Evolutionary conservation across 108 stramenopile species (phyloP), one percentile per base, ranked within the genome.

Genomic region (Nannochloropsis salina): DNA sequence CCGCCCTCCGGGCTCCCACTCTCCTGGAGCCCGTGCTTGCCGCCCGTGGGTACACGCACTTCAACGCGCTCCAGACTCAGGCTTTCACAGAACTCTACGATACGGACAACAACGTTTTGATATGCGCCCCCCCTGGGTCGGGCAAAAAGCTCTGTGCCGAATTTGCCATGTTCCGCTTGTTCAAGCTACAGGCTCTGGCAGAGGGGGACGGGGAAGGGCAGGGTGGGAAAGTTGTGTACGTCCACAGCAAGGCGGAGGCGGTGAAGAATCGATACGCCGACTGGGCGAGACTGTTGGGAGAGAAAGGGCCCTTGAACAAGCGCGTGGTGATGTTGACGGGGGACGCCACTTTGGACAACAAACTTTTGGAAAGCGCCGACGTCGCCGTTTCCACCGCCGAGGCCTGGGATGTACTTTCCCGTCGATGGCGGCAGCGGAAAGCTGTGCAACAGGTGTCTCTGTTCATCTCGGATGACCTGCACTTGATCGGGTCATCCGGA

Each of bases 21-120:
- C 89, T 97, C 18, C 88, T 89, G 84, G 93, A 93, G 86, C 84
- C 94, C 9, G 41, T 91, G 21, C 82, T 86, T 45, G 61, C 74
- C 31, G 85, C 43, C n/a, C 31, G 83, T 31, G 80, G 80, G 12
- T 80, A 82, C 80, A 93, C 93, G 86, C 85, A 82, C 87, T 97
- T 99, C 95, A 99, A 98, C 88, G 95, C 97, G 9, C 94, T 99
- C 47, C 99, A 99, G 93, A 98, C 99, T 42, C 99, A 99, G 90
- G 85, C 94, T 43, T 98, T 98, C 86, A 93, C 95, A 85, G 95
- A 95, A 83, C 90, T 99, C 18, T 96, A 95, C 93, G 94, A 96
- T 87, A 94, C 93, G 8, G 95, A 95, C 86, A 92, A 92, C 42
- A 96, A 96, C 83, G 93, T 93, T 83, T 91, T 99, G 47, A 94